Percentiles rank a stretch among this genome's conserved stretches.
Conservation (phyloP, 2,329 filamentous ascomycete genomes). For the Ascochyta viciae-villosae region DNA sequence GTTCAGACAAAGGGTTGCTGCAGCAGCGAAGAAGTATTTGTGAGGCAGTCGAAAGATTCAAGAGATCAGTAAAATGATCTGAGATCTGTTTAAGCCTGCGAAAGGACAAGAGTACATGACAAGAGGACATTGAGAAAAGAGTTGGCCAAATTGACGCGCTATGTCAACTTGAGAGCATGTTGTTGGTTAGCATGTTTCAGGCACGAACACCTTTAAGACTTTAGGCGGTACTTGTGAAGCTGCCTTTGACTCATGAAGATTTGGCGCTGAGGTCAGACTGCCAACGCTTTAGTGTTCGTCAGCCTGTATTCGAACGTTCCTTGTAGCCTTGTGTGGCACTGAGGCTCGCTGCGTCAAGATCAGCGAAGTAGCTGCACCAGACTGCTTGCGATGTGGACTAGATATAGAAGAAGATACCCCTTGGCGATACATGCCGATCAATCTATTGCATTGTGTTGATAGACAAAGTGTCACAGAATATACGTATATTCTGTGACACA, state of each 20-base stretch:
- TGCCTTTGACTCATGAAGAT: background rate
- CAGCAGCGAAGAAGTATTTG: constrained; percentile 91
- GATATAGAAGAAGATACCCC: background rate
- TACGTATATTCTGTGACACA: too few species aligned
- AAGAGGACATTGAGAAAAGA: background rate
- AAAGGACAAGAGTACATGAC: background rate
- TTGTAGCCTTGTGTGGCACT: background rate
- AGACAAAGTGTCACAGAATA: too few species aligned
- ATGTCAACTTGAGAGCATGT: background rate
- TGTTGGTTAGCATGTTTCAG: background rate
- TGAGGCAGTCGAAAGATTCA: constrained; percentile 52
- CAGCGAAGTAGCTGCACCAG: background rate
- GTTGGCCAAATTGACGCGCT: background rate
- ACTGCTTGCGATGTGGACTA: background rate
- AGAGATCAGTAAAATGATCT: background rate
- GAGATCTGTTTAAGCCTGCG: background rate
- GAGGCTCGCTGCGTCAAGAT: background rate
- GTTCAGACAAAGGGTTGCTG: constrained; percentile 81
- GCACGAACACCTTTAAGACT: background rate
- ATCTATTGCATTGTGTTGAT: background rate
- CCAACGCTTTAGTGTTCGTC: background rate
- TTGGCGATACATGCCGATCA: background rate
- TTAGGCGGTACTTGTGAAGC: background rate
- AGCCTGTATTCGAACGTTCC: background rate
- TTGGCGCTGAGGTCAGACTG: background rate